Percentiles rank a stretch among this genome's conserved stretches.
These are phyloP conservation scores for Gossypium anomalum DNA, from an alignment of 345 rosid genomes.

Conservation along the genomic window DNA sequence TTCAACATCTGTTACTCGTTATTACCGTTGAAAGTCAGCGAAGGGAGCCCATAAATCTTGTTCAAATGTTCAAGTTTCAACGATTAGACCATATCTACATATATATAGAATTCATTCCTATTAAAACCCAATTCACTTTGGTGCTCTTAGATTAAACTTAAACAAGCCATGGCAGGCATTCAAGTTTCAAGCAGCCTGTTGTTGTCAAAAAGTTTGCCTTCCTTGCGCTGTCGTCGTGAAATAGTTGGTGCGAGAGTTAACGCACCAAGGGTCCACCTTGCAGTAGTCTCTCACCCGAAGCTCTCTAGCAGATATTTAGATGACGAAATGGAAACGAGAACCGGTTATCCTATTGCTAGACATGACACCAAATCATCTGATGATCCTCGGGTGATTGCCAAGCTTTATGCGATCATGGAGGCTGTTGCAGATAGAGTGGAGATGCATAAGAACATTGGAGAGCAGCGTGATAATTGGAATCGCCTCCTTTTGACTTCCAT, in stretches of 20 bases:
- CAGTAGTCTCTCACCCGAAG: constrained; percentile 20
- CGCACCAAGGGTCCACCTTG: constrained; percentile 14
- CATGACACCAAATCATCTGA: constrained; percentile 1
- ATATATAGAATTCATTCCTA: background rate
- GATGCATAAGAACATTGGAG: constrained; percentile 51
- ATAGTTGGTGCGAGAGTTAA: constrained; percentile 13
- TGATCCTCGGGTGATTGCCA: constrained; percentile 26
- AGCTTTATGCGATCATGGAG: constrained; percentile 40
- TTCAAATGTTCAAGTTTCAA: background rate
- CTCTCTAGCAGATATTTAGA: constrained; percentile 15
- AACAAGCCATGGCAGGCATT: constrained; percentile 21
- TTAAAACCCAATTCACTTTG: background rate
- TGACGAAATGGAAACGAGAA: constrained; percentile 19
- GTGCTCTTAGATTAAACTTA: background rate
- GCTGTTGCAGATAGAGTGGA: constrained; percentile 45
- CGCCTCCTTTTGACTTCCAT: constrained; percentile 3
- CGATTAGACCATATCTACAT: background rate
- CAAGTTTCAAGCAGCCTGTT: constrained; percentile 22
- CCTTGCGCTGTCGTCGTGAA: background rate
- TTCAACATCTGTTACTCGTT: constrained; percentile 13
- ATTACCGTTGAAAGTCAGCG: constrained; percentile 20
- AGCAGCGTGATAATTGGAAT: constrained; percentile 49
- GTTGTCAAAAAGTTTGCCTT: constrained; percentile 10
- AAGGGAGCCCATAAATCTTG: background rate
- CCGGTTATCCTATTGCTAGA: constrained; percentile 8